A percentile compares a stretch with the other conserved stretches of the same genome.
These are phyloP conservation scores for Picea glauca DNA, from an alignment of 75 land plant genomes.

Conservation along the genomic window DNA sequence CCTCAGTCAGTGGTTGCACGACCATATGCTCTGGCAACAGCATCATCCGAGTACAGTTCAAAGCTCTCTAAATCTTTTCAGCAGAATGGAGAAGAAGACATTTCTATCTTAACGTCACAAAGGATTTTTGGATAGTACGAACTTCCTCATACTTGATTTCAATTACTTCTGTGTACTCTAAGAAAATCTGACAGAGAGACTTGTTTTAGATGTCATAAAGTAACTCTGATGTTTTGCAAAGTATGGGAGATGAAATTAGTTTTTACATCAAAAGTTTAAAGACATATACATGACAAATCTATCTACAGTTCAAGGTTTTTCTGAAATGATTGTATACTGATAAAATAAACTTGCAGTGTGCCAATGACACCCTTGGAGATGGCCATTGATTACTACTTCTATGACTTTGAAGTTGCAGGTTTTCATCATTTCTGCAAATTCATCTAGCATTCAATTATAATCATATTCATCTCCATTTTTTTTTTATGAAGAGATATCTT, in stretches of 20 bases:
- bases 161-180: background rate
- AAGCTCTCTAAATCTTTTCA: background rate
- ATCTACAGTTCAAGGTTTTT: too few species aligned
- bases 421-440: background rate
- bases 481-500: background rate
- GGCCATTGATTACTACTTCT: slow-evolving; percentile 41
- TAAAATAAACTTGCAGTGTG: slow-evolving; percentile 19
- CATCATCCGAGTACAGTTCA: background rate
- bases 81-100: slow-evolving; percentile 4
- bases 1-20: background rate
- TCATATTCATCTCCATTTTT: background rate
- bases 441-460: background rate
- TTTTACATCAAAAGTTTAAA: too few species aligned
- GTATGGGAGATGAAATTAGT: too few species aligned
- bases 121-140: background rate
- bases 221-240: too few species aligned
- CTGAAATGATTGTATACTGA: too few species aligned
- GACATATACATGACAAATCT: too few species aligned
- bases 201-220: too few species aligned
- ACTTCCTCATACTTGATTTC: background rate
- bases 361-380: slow-evolving; percentile 58
- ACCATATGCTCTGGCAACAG: background rate
- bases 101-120: slow-evolving; percentile 9
- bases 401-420: slow-evolving; percentile 61
- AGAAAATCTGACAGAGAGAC: too few species aligned